These are phyloP conservation scores for Neohortaea acidophila DNA, from an alignment of 495 filamentous ascomycete species.

Conservation along the genomic window DNA sequence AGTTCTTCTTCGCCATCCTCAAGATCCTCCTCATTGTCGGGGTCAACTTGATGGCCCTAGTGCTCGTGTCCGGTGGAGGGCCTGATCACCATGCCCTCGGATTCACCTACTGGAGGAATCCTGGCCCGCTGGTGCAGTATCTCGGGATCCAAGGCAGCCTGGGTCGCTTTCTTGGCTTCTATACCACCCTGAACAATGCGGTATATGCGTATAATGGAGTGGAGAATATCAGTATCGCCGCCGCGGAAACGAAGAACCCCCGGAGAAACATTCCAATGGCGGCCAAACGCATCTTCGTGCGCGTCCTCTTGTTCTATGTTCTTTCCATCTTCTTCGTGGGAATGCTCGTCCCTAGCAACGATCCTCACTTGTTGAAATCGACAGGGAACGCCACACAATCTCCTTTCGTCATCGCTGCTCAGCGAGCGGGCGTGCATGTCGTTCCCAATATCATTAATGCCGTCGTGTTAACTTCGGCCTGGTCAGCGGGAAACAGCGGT, in stretches of 20 bases:
- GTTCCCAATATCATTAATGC: conserved; percentile 59
- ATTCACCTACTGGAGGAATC: conserved; percentile 53
- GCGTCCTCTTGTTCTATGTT: conserved; percentile 68
- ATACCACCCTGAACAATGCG: conserved; percentile 21
- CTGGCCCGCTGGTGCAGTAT: conserved; percentile 40
- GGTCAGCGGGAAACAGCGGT: conserved; percentile 60
- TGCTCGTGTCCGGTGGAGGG: conserved; percentile 49
- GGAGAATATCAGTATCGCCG: conserved; percentile 60
- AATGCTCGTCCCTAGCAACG: conserved; percentile 37
- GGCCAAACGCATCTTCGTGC: conserved; percentile 66
- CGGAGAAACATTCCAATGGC: conserved; percentile 61
- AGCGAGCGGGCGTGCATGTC: conserved; percentile 45
- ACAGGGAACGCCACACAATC: conserved; percentile 36
- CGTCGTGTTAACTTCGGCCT: conserved; percentile 49
- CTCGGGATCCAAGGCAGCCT: background rate
- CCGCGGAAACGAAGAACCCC: conserved; percentile 64
- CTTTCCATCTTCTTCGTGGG: conserved; percentile 40
- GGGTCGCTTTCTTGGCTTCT: conserved; percentile 25
- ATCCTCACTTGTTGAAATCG: conserved; percentile 38
- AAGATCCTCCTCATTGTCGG: conserved; percentile 33
- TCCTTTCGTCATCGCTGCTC: conserved; percentile 48
- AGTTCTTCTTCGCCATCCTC: conserved; percentile 30
- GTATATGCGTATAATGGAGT: conserved; percentile 35
- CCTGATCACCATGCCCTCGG: conserved; percentile 44
- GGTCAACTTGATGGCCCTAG: conserved; percentile 31